These are phyloP conservation scores for Ophioceras dolichostomum DNA, from an alignment of 2,329 filamentous ascomycete genomes.

Conservation along the genomic window DNA sequence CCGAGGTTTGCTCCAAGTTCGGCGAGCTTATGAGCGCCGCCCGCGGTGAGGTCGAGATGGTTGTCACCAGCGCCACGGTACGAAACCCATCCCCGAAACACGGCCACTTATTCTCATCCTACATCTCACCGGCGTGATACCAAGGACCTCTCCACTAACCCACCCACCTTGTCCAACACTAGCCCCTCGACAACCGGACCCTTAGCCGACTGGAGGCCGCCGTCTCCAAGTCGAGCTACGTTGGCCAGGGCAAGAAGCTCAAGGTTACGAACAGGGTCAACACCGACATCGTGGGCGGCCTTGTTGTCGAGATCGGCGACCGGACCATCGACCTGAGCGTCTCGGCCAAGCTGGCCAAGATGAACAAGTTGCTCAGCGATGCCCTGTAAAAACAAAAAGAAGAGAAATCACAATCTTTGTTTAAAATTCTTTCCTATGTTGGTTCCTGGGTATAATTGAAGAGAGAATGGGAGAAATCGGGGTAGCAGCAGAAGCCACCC, in stretches of 20 bases:
- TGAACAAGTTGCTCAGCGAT: slow-evolving; percentile 99
- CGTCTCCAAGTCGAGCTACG: slow-evolving; percentile 79
- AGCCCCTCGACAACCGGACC: slow-evolving; percentile 81
- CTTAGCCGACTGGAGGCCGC: slow-evolving; percentile 77
- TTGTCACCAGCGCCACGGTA: slow-evolving; percentile 83
- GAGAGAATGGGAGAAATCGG: too few relatives aligned
- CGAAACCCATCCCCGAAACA: slow-evolving; percentile 18
- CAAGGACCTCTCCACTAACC: too few relatives aligned
- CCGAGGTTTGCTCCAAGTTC: slow-evolving; percentile 81
- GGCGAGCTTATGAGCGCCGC: slow-evolving; percentile 74
- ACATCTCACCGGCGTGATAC: too few relatives aligned
- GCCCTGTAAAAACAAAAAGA: slow-evolving; percentile 63
- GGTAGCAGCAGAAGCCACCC: too few relatives aligned
- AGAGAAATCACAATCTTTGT: not conserved
- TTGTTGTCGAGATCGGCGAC: slow-evolving; percentile 94
- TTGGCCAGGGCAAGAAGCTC: slow-evolving; percentile 89
- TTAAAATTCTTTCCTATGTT: too few relatives aligned
- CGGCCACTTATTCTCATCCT: not conserved
- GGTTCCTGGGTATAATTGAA: too few relatives aligned
- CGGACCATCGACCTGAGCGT: slow-evolving; percentile 97
- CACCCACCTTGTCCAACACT: too few relatives aligned
- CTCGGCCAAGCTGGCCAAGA: slow-evolving; percentile 85
- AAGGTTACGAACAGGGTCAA: slow-evolving; percentile 93
- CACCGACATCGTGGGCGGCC: slow-evolving; percentile 84
- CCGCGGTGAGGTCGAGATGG: slow-evolving; percentile 86